Evolutionary conservation across 2,329 filamentous ascomycete genomes (phyloP).

Genomic region (Aspergillus clavatus): DNA sequence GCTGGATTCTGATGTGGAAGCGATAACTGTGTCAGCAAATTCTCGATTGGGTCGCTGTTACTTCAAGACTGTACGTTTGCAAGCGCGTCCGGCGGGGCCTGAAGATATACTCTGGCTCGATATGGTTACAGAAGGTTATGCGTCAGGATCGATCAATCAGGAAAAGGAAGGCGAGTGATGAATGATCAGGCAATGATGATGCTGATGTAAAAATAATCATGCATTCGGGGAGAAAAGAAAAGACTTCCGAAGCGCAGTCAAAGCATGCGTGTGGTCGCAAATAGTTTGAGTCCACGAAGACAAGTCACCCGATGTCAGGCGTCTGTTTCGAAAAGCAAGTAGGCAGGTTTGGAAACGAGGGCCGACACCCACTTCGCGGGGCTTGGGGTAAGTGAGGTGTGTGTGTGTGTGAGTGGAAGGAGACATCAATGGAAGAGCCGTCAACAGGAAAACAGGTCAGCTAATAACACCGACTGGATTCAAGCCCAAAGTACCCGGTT

Average conservation of each 20-base stretch:
- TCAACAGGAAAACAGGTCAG: constrained; percentile 9
- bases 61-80: constrained; percentile 30
- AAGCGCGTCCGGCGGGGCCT: constrained; percentile 22
- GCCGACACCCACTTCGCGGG: constrained; percentile 19
- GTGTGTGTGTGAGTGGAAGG: constrained; percentile 12
- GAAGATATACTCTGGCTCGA: constrained; percentile 31
- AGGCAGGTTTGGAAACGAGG: constrained; percentile 25
- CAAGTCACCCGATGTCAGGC: constrained; percentile 20
- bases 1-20: constrained; percentile 14
- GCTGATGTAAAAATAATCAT: constrained; percentile 4
- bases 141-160: constrained; percentile 13
- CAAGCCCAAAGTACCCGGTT: constrained; percentile 11
- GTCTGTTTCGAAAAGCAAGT: constrained; percentile 20
- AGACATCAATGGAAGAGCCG: constrained; percentile 10
- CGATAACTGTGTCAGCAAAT: constrained; percentile 21
- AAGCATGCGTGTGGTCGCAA: constrained; percentile 24
- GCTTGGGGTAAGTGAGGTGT: constrained; percentile 14
- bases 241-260: constrained; percentile 13
- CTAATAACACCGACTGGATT: constrained; percentile 17
- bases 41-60: constrained; percentile 25
- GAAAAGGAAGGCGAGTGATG: constrained; percentile 1
- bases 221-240: constrained; percentile 19
- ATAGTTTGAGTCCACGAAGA: constrained; percentile 31
- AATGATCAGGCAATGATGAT: background rate
- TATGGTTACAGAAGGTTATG: constrained; percentile 17